Evolutionary conservation across 1,284 basidiomycete genomes (phyloP), one percentile per base, ranked within the genome.

Genomic region (Ustilago hordei): DNA sequence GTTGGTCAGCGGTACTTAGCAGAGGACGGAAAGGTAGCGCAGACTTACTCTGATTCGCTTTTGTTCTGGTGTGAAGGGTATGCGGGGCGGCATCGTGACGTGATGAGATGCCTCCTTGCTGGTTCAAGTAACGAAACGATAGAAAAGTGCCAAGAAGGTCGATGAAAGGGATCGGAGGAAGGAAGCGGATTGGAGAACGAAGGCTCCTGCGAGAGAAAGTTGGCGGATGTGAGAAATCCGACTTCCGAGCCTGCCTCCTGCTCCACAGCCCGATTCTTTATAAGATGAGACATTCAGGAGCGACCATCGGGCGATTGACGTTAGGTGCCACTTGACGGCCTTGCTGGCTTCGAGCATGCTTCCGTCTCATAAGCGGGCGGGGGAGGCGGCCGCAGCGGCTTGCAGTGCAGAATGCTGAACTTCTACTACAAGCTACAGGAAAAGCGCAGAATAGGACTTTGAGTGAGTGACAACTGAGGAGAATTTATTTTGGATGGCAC

Each of bases 61-160:
- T 34, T 79, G 78, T 28, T 79, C 67, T 8, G 70, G 70, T 3
- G 78, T 79, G 43, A 76, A 61, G 1, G 69, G 64, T n/a, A 69
- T 48, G 32, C 73, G 32, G 4, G 75, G 67, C 19, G 72, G 64
- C 67, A 75, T 75, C 7, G 17, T 50, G n/a, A 45, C 43, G 43
- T 7, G 36, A 31, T 19, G 6, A 47, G 23, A 23, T 53, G 43
- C 15, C 43, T 41, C 41, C n/a, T n/a, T 28, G 28, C 48, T 13
- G 23, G 23, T 32, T 8, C 3, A 5, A 15, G 15, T 13, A 15
- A n/a, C 38, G 3, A 31, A 50, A 32, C 12, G 9, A 0, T 17
- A 19, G 5, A 13, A n/a, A 53, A 8, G 11, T 8, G 9, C 4
- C 28, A 32, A 17, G 28, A 41, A 28, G 52, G 32, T 13, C 45